Evolutionary conservation across 2,329 filamentous ascomycete genomes (phyloP).

Genomic region (Mycosphaerella arachidis): DNA sequence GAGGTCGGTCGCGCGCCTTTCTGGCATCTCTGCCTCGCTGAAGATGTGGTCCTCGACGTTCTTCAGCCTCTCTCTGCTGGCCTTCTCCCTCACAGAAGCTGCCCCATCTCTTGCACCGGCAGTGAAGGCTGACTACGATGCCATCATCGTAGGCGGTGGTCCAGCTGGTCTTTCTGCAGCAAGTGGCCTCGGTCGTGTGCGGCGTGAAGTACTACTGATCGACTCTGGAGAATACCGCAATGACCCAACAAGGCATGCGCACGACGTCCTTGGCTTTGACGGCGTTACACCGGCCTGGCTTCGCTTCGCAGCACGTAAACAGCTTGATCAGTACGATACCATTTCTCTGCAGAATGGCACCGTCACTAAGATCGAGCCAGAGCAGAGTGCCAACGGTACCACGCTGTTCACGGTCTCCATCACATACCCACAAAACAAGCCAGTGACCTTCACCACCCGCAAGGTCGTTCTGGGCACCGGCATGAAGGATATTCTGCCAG

Average conservation of each 20-base stretch:
- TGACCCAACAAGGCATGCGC: constrained; percentile 18
- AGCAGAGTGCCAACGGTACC: constrained; percentile 3
- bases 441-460: constrained; percentile 13
- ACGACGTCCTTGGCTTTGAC: constrained; percentile 21
- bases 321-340: constrained; percentile 21
- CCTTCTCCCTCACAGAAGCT: not conserved
- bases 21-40: not conserved
- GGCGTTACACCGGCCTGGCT: constrained; percentile 23
- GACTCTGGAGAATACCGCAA: constrained; percentile 24
- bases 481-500: constrained; percentile 20
- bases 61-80: not conserved
- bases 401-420: constrained; percentile 8
- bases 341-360: constrained; percentile 12
- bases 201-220: constrained; percentile 21
- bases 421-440: constrained; percentile 9
- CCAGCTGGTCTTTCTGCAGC: constrained; percentile 23
- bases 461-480: constrained; percentile 24
- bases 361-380: constrained; percentile 6
- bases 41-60: not conserved
- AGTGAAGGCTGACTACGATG: constrained; percentile 11
- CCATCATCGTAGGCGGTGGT: constrained; percentile 17
- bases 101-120: constrained; percentile 4
- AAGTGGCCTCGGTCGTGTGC: constrained; percentile 22
- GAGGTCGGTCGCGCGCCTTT: not conserved
- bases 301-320: constrained; percentile 15